Conservation (phyloP, 1,284 basidiomycete species). For the Microbotryum scabiosae region DNA sequence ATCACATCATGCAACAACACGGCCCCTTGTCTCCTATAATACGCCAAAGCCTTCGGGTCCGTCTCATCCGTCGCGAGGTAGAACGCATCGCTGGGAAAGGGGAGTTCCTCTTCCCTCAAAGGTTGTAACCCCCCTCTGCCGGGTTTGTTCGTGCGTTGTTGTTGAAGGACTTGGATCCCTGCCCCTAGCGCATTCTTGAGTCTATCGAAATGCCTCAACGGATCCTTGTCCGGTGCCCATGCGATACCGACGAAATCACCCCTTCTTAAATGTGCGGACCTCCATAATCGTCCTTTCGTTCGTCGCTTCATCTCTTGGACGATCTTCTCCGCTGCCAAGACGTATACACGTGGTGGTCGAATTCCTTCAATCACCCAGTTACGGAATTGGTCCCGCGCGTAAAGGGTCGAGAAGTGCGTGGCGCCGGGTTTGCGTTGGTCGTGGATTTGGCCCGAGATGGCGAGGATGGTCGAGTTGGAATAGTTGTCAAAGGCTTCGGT, state of each 20-base stretch:
- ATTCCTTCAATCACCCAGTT: slow-evolving; percentile 42
- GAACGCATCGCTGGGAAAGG: slow-evolving; percentile 28
- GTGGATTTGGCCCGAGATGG: slow-evolving; percentile 45
- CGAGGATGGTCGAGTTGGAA: slow-evolving; percentile 33
- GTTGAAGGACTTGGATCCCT: no score
- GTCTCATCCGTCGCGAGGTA: slow-evolving; percentile 50
- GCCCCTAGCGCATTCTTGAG: no score
- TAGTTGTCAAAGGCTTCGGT: slow-evolving; percentile 34
- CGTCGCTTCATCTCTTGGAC: no score
- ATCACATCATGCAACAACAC: slow-evolving; percentile 46
- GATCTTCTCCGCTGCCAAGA: no score
- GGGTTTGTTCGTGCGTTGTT: no score
- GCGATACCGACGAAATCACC: no score
- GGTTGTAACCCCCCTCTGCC: no score
- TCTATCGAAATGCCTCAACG: no score
- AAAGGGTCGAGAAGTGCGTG: slow-evolving; percentile 42
- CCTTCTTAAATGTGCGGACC: slow-evolving; percentile 45
- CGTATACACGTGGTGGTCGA: slow-evolving; percentile 31
- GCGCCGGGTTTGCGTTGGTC: slow-evolving; percentile 43
- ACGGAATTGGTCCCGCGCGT: slow-evolving; percentile 39
- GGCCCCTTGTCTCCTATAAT: slow-evolving; percentile 41
- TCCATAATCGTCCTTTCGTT: no score
- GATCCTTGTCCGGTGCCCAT: no score
- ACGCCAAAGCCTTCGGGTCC: slow-evolving; percentile 38
- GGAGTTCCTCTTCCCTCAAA: no score